Base-by-base conservation (phyloP, 805 yeast species). In the Ogataea ganodermae region DNA sequence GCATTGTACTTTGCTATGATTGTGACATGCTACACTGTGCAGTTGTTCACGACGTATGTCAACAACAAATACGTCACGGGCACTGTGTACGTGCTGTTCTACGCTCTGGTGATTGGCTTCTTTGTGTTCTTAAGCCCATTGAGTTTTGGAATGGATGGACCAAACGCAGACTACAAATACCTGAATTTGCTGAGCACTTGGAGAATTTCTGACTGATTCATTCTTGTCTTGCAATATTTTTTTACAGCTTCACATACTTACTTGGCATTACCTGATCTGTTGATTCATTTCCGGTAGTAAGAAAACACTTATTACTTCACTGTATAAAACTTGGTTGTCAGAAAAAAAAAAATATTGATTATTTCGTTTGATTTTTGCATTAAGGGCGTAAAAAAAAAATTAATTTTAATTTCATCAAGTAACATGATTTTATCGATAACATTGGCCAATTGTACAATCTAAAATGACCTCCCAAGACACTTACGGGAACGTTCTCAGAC, bases 1-100 rank as follows among this genome's bases (percentile, higher is more conserved):
- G 96, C 98, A 1, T 76, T 91, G 53, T 92, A 87, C 70, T 92
- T 92, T 72, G 98, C 98, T 42, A 84, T 90, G 73, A 72, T 91
- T 54, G 84, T 89, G 24, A 75, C 81, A 56, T 81, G 80, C 47
- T 86, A 80, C 66, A 70, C 79, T 54, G 69, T 84, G 39, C 89
- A 84, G 61, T 48, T 50, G 5, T 37, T 57, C 33, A 56, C 59
- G 12, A 42, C 54, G 6, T 51, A 33, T 30, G 55, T 61, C 30
- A 55, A 60, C 46, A 46, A 58, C 44, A 52, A 48, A 13, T 36
- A 54, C 16, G 59, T 60, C 28, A 50, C 72, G 12, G 58, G 59
- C 39, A 42, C 56, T 3, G 54, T 77, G 17, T 88, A 79, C 65
- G 41, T 64, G 9, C 52, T 65, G 2, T 65, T 80, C 35, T 84